Base-by-base conservation (phyloP, 176 grass and related monocot genomes). In the Metroxylon sagu region DNA sequence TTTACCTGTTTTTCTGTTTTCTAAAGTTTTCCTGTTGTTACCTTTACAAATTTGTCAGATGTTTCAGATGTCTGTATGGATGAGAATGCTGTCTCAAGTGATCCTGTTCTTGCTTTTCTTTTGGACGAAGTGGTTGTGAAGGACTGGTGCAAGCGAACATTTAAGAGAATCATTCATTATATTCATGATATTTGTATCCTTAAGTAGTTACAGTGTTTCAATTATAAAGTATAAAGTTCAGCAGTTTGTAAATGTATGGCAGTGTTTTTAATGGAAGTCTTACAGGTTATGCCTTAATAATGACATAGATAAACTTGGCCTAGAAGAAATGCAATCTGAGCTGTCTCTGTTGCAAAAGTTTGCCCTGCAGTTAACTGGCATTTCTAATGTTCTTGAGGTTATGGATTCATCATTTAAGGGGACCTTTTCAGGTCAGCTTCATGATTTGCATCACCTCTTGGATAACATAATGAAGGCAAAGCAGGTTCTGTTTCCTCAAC, bases 101-200 rank as follows among this genome's bases (percentile, higher is more conserved):
- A 97, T 71, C 92, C 92, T 50, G 75, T 97, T 60, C 70, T 90
- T 64, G 78, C 92, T 65, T 97, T 97, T 91, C 87, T 97, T 77
- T 82, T 97, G 72, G 92, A 91, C 29, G 92, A 97, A 83, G 92
- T 97, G 50, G 87, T 97, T 26, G 83, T 97, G 66, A 97, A 97
- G 70, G 87, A 97, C 71, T 97, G 92, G 92, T 97, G 92, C 87
- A 90, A 85, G 79, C 72, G 63, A 52, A 58, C 78, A 66, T 74
- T 83, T 62, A 74, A 65, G 61, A 67, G 53, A 14, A 64, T 97
- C 18, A 61, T 91, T 53, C 69, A 52, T 66, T 69, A 90, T 76
- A 75, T 91, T 26, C 18, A 16, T 57, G 62, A 25, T 25, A 83
- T 85, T 60, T 97, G 92, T 97, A 97, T 97, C 87, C 92, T 88